A percentile compares a stretch with the other conserved stretches of the same genome.
Evolutionary conservation across 2,329 filamentous ascomycete genomes (phyloP).

Genomic region (Zymoseptoria tritici): DNA sequence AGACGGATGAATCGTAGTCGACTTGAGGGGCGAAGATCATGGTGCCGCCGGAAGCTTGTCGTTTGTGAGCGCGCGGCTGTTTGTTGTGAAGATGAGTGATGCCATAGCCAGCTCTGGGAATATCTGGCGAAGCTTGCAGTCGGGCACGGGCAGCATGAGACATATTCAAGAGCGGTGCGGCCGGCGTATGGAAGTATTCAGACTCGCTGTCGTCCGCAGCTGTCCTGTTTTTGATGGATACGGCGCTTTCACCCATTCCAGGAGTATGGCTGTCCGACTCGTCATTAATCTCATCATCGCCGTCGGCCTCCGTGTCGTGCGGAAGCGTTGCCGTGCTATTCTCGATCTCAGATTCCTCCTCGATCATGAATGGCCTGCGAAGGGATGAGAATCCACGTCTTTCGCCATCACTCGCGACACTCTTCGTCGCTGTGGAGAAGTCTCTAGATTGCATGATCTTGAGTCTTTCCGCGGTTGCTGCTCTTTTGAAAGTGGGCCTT

Average conservation of each 20-base stretch:
- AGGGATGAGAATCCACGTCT: constrained; percentile 30
- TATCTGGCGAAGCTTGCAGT: constrained; percentile 19
- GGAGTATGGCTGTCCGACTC: constrained; percentile 48
- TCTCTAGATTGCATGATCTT: constrained; percentile 31
- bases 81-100: not conserved
- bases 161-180: constrained; percentile 20
- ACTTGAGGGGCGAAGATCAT: constrained; percentile 69
- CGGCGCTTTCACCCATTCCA: constrained; percentile 24
- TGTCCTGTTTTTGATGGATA: constrained; percentile 25
- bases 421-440: constrained; percentile 46
- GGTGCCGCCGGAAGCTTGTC: constrained; percentile 73
- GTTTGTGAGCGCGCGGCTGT: constrained; percentile 44
- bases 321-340: constrained; percentile 39
- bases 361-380: constrained; percentile 38
- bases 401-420: constrained; percentile 52
- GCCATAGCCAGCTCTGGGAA: constrained; percentile 23
- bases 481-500: constrained; percentile 47
- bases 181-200: constrained; percentile 39
- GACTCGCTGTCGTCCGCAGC: constrained; percentile 28
- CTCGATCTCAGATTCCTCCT: constrained; percentile 36
- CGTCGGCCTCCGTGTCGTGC: constrained; percentile 71
- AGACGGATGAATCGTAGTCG: constrained; percentile 28
- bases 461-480: constrained; percentile 35
- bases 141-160: constrained; percentile 21
- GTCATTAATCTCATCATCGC: constrained; percentile 83